These are phyloP conservation scores for Phaeotremella fagi DNA, from an alignment of 768 basidiomycete genomes.

Conservation along the genomic window DNA sequence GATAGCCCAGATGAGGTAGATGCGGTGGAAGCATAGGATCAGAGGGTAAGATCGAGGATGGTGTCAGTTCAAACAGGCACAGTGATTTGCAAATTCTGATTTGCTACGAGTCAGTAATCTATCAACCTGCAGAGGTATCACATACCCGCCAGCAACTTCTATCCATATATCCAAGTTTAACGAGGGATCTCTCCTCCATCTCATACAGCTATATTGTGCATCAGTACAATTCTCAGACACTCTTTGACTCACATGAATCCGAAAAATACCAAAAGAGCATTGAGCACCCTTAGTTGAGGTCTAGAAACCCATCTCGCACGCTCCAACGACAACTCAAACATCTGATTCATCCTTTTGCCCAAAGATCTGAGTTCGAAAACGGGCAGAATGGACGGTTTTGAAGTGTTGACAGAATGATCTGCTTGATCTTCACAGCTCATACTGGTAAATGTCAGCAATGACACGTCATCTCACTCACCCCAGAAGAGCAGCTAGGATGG, in stretches of 20 bases:
- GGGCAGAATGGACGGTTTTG: no score
- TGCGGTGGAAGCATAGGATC: background rate
- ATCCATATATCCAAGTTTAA: background rate
- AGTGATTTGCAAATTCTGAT: background rate
- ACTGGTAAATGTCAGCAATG: no score
- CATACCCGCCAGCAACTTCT: background rate
- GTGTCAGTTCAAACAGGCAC: background rate
- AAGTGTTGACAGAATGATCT: no score
- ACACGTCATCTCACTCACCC: background rate
- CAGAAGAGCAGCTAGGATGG: background rate
- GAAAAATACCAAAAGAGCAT: background rate
- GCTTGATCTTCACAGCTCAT: no score
- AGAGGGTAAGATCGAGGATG: background rate
- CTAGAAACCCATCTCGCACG: background rate
- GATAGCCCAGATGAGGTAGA: background rate
- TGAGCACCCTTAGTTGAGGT: background rate
- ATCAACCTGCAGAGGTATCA: background rate
- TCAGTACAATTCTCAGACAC: no score
- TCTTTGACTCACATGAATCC: background rate
- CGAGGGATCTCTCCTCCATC: no score
- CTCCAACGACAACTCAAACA: background rate
- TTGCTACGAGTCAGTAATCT: background rate
- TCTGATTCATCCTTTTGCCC: no score
- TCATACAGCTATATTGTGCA: no score
- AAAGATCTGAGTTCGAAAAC: no score